Base-by-base conservation (phyloP, 345 rosid genomes). In the Orychophragmus violaceus region DNA sequence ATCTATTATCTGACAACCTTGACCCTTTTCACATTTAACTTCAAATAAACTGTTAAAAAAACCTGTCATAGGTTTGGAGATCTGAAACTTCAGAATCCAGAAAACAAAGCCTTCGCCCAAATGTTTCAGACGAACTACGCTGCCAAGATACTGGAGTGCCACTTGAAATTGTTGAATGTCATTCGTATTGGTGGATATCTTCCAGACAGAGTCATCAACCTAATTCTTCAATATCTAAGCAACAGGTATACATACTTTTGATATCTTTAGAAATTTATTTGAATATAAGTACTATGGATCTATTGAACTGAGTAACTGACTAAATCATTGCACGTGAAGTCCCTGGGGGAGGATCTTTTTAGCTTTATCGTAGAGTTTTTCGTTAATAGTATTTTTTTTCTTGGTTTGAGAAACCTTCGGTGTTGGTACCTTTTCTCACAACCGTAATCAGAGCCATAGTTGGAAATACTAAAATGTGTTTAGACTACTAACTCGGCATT, bases 181-280 rank as follows among this genome's bases (percentile, higher is more conserved):
- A 75, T 91, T 24, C 96, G 94, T 36, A 62, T 79, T 79, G 98
- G 98, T 71, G 92, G 89, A 42, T 95, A 95, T 84, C 83, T 95
- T 29, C 99, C 99, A 10, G 98, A 95, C 70, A 84, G 99, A 83
- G 98, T 95, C 75, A 87, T 82, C 72, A 95, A 95, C 70, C 86
- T 91, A 64, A 81, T 95, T 78, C 98, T 95, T 77, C 99, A 95
- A 66, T 95, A 91, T 76, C 82, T 95, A 66, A 85, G 91, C 86
- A 91, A 87, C 86, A 91, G 99, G 99, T 91, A 23, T 59, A 41
- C 30, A 24, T 42, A 32, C 57, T 66, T 39, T 59, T 58, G 39
- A n/a, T 30, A 37, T 32, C 22, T 39, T 22, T 16, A 41, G 48
- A 41, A 41, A 41, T 41, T 41, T 41, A 41, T 16, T 41, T 41